These are phyloP conservation scores for Hordeum marinum DNA, from an alignment of 176 grass and related monocot species.

Conservation along the genomic window DNA sequence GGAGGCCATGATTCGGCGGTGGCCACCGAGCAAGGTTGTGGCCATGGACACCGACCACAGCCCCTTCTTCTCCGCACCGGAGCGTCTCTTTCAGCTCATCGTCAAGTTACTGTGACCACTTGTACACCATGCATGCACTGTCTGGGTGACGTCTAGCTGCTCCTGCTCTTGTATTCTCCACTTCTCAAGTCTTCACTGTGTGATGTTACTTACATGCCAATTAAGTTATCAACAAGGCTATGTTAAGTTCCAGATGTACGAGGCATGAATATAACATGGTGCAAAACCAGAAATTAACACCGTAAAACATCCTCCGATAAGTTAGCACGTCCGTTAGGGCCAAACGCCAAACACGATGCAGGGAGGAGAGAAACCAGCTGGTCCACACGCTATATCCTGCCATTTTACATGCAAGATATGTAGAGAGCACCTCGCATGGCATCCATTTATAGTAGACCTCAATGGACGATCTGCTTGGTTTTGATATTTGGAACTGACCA, in stretches of 20 bases:
- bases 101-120: neutral
- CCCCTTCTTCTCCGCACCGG: conserved; percentile 48
- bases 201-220: neutral
- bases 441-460: neutral
- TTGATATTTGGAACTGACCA: conserved; percentile 12
- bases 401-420: conserved; percentile 15
- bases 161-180: neutral
- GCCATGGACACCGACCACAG: conserved; percentile 44
- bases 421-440: neutral
- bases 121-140: neutral
- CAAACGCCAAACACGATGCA: neutral
- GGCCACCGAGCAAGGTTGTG: conserved; percentile 34
- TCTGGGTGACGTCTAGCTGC: neutral
- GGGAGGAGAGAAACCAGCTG: conserved; percentile 19
- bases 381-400: conserved; percentile 19
- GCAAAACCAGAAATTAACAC: neutral
- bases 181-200: neutral
- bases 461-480: conserved; percentile 10
- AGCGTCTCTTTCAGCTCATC: conserved; percentile 22
- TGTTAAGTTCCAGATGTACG: neutral
- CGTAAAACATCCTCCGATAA: neutral
- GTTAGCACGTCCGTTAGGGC: conserved; percentile 2
- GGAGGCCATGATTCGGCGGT: conserved; percentile 46
- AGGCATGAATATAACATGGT: neutral
- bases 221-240: neutral